A percentile compares a stretch with the other conserved stretches of the same genome.
Conservation (phyloP, 1,284 basidiomycete genomes). For the Wolfiporia cocos region DNA sequence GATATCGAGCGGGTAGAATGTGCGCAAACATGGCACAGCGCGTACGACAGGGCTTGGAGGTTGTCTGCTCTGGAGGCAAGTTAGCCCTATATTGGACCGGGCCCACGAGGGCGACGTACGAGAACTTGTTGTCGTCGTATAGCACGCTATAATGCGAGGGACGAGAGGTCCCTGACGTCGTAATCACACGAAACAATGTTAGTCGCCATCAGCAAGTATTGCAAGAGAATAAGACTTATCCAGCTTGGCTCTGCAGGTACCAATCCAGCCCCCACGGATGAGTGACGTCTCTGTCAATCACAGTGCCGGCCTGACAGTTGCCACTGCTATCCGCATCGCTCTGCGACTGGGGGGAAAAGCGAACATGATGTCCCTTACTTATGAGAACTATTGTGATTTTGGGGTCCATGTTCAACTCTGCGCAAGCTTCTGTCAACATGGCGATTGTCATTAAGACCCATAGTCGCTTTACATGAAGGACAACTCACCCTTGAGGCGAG, state of each 20-base stretch:
- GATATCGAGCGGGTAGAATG: slow-evolving; percentile 79
- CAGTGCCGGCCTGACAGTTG: slow-evolving; percentile 71
- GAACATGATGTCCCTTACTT: slow-evolving; percentile 72
- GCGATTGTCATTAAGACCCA: background rate
- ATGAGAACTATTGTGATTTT: slow-evolving; percentile 75
- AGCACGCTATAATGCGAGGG: slow-evolving; percentile 64
- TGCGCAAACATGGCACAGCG: slow-evolving; percentile 77
- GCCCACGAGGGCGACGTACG: slow-evolving; percentile 23
- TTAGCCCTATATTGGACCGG: slow-evolving; percentile 1
- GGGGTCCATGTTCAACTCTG: slow-evolving; percentile 44
- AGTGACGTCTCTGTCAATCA: slow-evolving; percentile 66
- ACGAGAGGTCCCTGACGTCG: slow-evolving; percentile 42
- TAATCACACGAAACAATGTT: slow-evolving; percentile 10
- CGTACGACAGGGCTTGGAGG: slow-evolving; percentile 65
- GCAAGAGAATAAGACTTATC: slow-evolving; percentile 21
- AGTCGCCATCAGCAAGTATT: background rate
- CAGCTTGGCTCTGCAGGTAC: slow-evolving; percentile 74
- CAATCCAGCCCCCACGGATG: slow-evolving; percentile 79
- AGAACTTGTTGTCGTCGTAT: slow-evolving; percentile 52
- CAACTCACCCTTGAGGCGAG: slow-evolving; percentile 44
- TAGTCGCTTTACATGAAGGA: background rate
- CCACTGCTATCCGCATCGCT: slow-evolving; percentile 56
- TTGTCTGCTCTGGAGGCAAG: slow-evolving; percentile 46
- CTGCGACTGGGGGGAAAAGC: slow-evolving; percentile 61
- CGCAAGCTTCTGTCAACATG: slow-evolving; percentile 44